These are phyloP conservation scores for Escallonia herrerae DNA, from an alignment of 129 eudicot genomes.

Conservation along the genomic window DNA sequence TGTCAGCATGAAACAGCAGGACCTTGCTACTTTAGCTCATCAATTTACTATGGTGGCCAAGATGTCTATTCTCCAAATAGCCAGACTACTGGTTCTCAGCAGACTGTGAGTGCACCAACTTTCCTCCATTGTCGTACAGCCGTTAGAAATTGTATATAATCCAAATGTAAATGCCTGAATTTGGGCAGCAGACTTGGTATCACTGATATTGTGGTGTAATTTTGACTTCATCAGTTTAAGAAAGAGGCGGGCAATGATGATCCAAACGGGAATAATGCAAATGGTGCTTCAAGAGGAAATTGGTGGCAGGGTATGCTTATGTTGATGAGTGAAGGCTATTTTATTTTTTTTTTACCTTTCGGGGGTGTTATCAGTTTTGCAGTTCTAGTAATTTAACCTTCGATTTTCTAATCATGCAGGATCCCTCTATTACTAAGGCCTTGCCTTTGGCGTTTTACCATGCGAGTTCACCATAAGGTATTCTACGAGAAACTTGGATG, in stretches of 20 bases:
- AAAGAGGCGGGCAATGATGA: constrained; percentile 57
- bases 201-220: neutral
- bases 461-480: neutral
- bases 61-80: constrained; percentile 59
- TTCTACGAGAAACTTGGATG: neutral
- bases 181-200: neutral
- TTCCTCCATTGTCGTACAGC: neutral
- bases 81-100: constrained; percentile 30
- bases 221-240: constrained; percentile 34
- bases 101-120: constrained; percentile 21
- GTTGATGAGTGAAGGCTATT: neutral
- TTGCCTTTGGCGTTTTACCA: neutral
- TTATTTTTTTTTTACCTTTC: neutral
- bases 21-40: constrained; percentile 65
- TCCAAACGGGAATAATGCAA: constrained; percentile 28
- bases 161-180: neutral
- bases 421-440: constrained; percentile 62
- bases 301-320: constrained; percentile 84
- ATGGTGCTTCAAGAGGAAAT: constrained; percentile 73
- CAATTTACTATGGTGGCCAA: constrained; percentile 87
- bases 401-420: constrained; percentile 25
- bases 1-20: constrained; percentile 40
- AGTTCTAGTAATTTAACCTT: constrained; percentile 5
- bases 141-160: too few species aligned
- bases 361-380: neutral